Percentiles rank a stretch among this genome's conserved stretches.
Conservation (phyloP, 306 rosid genomes). For the Prunus mume region DNA sequence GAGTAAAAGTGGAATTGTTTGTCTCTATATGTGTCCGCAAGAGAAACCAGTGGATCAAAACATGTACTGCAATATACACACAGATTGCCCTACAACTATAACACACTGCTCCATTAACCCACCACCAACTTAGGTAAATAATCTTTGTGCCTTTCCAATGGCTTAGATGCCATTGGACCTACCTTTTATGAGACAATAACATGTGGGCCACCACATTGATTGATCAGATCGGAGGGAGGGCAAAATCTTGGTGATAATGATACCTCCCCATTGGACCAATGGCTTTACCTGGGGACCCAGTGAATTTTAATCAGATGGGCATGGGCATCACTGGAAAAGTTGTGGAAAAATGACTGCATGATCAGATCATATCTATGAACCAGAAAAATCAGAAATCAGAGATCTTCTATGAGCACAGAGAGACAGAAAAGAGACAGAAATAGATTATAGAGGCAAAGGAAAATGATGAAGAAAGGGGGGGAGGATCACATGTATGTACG, state of each 20-base stretch:
- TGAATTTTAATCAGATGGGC: not conserved
- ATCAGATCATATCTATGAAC: not conserved
- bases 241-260: slow-evolving; percentile 5
- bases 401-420: slow-evolving; percentile 1
- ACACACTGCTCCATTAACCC: not conserved
- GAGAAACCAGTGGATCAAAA: no score
- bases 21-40: no score
- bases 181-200: not conserved
- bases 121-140: not conserved
- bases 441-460: no score
- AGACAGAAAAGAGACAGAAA: slow-evolving; percentile 6
- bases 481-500: not conserved
- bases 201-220: slow-evolving; percentile 29
- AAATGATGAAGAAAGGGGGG: no score
- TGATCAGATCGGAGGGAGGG: slow-evolving; percentile 6
- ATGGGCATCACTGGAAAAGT: not conserved
- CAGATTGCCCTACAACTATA: no score
- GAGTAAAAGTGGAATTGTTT: not conserved
- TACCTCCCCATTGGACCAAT: not conserved
- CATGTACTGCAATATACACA: no score
- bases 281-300: not conserved
- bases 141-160: no score
- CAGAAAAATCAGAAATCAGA: not conserved
- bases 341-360: not conserved
- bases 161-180: not conserved